These are phyloP conservation scores for Misopates orontium DNA, from an alignment of 257 asterid species.

Conservation along the genomic window DNA sequence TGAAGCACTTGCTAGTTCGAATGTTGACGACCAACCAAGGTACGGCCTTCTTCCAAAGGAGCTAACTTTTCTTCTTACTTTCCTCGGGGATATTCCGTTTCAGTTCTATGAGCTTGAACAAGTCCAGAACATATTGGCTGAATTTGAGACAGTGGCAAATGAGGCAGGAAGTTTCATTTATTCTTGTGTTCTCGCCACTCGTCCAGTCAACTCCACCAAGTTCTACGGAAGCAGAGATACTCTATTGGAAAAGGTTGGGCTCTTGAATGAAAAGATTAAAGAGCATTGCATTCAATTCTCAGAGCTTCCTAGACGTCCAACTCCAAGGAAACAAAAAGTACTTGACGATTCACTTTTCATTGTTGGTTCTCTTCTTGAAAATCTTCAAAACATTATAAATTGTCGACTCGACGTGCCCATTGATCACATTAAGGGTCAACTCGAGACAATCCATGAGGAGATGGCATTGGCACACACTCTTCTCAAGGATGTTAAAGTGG, in stretches of 20 bases:
- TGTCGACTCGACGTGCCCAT: neutral
- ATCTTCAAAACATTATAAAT: neutral
- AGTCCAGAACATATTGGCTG: neutral
- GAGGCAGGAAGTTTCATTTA: neutral
- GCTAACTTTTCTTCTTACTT: too few species aligned
- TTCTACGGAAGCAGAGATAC: too few species aligned
- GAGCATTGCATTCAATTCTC: constrained; percentile 8
- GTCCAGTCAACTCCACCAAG: neutral
- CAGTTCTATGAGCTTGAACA: neutral
- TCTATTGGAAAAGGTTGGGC: neutral
- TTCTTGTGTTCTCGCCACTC: neutral
- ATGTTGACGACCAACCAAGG: too few species aligned
- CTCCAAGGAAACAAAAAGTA: too few species aligned
- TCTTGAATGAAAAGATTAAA: constrained; percentile 5
- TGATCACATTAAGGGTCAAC: neutral
- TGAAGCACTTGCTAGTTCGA: too few species aligned
- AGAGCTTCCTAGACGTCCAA: too few species aligned
- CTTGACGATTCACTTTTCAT: neutral
- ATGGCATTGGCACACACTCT: neutral
- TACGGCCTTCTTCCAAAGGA: constrained; percentile 7
- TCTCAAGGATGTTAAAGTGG: constrained; percentile 17
- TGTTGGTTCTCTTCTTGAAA: constrained; percentile 4
- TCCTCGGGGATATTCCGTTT: too few species aligned
- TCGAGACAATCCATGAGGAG: neutral
- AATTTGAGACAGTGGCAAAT: too few species aligned